phyloP scores from a whole-genome alignment of 768 basidiomycete species.

The Coprinellus micaceus region DNA sequence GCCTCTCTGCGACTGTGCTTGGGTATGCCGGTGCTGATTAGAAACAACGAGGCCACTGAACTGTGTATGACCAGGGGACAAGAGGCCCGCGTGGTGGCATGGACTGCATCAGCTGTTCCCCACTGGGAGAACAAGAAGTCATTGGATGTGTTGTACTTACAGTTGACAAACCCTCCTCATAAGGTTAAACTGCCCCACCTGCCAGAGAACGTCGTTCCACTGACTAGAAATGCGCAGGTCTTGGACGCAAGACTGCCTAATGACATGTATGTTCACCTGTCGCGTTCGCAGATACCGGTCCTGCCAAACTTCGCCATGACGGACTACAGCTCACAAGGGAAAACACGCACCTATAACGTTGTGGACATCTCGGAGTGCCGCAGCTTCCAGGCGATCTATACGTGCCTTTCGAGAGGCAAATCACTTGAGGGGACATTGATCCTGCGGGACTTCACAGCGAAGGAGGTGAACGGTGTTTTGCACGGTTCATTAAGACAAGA shows the following conservation, averaged over 20 bases:
- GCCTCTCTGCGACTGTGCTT: background rate
- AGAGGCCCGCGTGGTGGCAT: background rate
- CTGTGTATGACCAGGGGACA: background rate
- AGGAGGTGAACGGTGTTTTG: background rate
- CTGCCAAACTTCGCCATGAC: constrained; percentile 31
- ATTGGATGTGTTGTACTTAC: background rate
- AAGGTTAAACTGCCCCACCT: background rate
- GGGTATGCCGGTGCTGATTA: background rate
- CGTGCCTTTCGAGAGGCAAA: constrained; percentile 26
- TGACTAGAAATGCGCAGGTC: constrained; percentile 4
- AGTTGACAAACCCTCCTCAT: background rate
- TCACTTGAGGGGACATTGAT: constrained; percentile 26
- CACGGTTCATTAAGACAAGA: constrained; percentile 27
- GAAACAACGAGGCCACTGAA: constrained; percentile 1
- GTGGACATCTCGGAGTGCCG: constrained; percentile 23
- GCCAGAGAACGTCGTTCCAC: constrained; percentile 28
- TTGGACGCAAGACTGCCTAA: constrained; percentile 8
- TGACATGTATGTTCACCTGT: constrained; percentile 14
- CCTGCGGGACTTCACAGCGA: constrained; percentile 21
- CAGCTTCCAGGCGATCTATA: constrained; percentile 25
- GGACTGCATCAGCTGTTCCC: background rate
- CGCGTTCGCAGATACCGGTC: constrained; percentile 22
- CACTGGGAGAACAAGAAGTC: background rate
- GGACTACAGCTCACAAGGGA: constrained; percentile 32
- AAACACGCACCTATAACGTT: constrained; percentile 24